Base-by-base conservation (phyloP, 164 flowering plant species). In the Piper betle region DNA sequence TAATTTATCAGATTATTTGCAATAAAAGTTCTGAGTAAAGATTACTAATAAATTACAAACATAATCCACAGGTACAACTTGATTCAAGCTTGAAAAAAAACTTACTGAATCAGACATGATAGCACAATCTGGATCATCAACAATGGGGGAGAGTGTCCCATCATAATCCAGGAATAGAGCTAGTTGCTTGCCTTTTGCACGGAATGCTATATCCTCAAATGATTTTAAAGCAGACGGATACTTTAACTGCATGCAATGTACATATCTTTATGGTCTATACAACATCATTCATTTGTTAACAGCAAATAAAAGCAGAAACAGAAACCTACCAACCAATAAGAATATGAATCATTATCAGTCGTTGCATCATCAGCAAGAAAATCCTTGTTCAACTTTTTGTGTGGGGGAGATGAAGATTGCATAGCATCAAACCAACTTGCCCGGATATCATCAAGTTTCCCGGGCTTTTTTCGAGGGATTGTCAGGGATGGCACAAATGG, bases 361-460 rank as follows among this genome's bases (percentile, higher is more conserved):
- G 79, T 61, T 7, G 69, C 59, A 66, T 58, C 55, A 48, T 77
- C 86, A 19, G 64, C 50, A 53, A 64, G 76, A 25, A 65, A 40
- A 55, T 81, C 87, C 73, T 78, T 87, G 58, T 66, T 62, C 15
- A 74, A 59, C 72, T 66, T 84, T 68, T 68, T 81, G 60, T 76
- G 86, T 55, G 96, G 84, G 66, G 99, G 99, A n/a, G 99, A 94
- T 15, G 97, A 94, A 37, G 91, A 70, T 76, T 81, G 80, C 99
- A 94, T 94, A 56, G 96, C 85, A 79, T 91, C 99, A 66, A 94
- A 73, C 95, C 88, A 86, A 63, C 79, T 76, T 18, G 83, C 72
- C 37, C 80, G 81, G 37, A 88, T 82, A 80, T 90, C 94, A 68
- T 93, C 97, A 43, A 80, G 80, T 13, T 77, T 72, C 41, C 87